A percentile compares a stretch with the other conserved stretches of the same genome.
Evolutionary conservation across 192 early-diverging fungal genomes (phyloP).

Genomic region (Backusella mclennaniae): DNA sequence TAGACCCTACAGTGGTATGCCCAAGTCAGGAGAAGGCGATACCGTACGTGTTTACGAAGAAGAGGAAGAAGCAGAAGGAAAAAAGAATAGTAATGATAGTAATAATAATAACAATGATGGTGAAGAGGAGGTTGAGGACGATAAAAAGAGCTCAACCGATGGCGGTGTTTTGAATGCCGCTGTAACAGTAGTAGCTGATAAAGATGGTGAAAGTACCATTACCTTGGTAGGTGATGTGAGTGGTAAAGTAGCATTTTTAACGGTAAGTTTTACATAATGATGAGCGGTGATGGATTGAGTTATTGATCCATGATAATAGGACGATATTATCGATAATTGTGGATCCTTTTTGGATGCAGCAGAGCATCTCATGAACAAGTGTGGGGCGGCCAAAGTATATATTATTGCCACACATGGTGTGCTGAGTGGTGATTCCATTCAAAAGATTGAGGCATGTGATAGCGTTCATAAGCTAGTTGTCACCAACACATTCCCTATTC

Average conservation of each 20-base stretch:
- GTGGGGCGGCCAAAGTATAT: conserved; percentile 80
- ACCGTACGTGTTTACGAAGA: conserved; percentile 10
- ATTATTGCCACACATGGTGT: conserved; percentile 96
- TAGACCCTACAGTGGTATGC: conserved; percentile 35
- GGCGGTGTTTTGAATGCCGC: conserved; percentile 29
- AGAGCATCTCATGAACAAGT: conserved; percentile 82
- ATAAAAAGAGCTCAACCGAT: not conserved
- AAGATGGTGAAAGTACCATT: conserved; percentile 36
- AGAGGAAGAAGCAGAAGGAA: not conserved
- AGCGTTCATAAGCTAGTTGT: conserved; percentile 58
- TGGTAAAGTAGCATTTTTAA: conserved; percentile 82
- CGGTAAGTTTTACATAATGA: conserved; percentile 36
- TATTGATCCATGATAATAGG: conserved; percentile 34
- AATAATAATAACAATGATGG: conserved; percentile 10
- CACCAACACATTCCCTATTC: conserved; percentile 90
- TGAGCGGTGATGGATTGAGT: not conserved
- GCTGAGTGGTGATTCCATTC: conserved; percentile 83
- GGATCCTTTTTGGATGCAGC: conserved; percentile 90
- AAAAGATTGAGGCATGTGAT: conserved; percentile 69
- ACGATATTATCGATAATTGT: conserved; percentile 94
- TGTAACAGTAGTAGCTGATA: conserved; percentile 35
- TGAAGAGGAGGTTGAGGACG: conserved; percentile 8
- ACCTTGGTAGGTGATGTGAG: conserved; percentile 91
- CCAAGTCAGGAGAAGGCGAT: conserved; percentile 12
- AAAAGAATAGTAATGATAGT: conserved; percentile 1